Conservation (phyloP, 164 flowering plant species). For the Stephania japonica region DNA sequence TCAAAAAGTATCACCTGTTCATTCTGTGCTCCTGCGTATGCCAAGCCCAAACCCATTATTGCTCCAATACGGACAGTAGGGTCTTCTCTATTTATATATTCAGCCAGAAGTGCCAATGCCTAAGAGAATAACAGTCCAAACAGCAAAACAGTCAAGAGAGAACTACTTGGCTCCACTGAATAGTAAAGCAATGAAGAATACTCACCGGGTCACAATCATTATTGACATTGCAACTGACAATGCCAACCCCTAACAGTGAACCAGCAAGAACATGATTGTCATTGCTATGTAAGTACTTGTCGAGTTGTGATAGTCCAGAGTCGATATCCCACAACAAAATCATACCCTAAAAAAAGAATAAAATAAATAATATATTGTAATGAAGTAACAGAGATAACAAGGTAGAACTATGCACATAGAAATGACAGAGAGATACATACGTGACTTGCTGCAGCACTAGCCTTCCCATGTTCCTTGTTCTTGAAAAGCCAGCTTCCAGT, state of each 20-base stretch:
- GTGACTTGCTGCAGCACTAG: constrained; percentile 99
- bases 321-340: constrained; percentile 95
- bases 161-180: neutral
- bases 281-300: constrained; percentile 84
- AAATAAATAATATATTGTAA: neutral
- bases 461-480: constrained; percentile 96
- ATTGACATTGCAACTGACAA: constrained; percentile 70
- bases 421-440: constrained; percentile 30
- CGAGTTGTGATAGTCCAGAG: constrained; percentile 86
- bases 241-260: constrained; percentile 88
- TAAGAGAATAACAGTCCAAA: constrained; percentile 16
- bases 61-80: constrained; percentile 84
- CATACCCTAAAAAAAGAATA: constrained; percentile 61
- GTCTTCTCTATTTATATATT: constrained; percentile 74
- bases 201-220: constrained; percentile 98
- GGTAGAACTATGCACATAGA: too few relatives aligned
- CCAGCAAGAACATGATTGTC: constrained; percentile 88
- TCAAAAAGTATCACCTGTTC: constrained; percentile 47
- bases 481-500: constrained; percentile 93
- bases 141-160: neutral
- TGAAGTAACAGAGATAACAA: neutral
- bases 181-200: neutral
- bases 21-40: constrained; percentile 92
- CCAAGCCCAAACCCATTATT: constrained; percentile 87
- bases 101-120: constrained; percentile 90